phyloP scores from a whole-genome alignment of 73 alveolate genomes.

The Symbiodinium pilosum region DNA sequence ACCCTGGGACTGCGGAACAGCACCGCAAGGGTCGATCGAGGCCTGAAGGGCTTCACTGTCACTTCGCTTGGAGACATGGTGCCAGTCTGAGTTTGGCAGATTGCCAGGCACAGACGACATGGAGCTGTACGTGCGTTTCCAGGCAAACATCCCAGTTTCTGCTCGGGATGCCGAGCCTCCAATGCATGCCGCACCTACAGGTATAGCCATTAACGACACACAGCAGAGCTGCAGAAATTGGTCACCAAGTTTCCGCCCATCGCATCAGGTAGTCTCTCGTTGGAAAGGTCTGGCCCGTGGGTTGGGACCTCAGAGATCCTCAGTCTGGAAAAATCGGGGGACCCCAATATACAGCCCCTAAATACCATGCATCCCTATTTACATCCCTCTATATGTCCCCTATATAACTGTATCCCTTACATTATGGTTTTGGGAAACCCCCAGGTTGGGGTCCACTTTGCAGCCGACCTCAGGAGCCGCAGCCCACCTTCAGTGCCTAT shows the following conservation, averaged over 20 bases:
- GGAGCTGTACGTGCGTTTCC: constrained; percentile 59
- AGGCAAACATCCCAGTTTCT: neutral
- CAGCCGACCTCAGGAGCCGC: neutral
- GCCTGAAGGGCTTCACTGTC: neutral
- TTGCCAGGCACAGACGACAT: constrained; percentile 73
- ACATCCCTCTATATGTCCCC: too few species aligned
- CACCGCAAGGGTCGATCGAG: constrained; percentile 45
- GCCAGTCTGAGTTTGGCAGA: neutral
- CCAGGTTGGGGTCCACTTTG: too few species aligned
- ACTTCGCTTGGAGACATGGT: neutral
- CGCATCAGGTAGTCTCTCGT: constrained; percentile 49
- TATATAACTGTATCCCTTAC: too few species aligned
- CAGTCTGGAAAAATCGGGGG: neutral
- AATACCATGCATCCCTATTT: too few species aligned
- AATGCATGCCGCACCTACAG: neutral
- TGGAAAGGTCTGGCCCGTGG: constrained; percentile 59
- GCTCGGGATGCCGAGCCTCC: neutral
- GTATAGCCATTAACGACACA: neutral
- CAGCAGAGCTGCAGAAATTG: neutral
- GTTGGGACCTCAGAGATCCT: neutral
- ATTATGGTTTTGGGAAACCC: too few species aligned
- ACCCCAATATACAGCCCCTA: neutral
- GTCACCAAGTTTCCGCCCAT: neutral
- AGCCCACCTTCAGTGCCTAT: neutral
- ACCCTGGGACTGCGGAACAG: constrained; percentile 22